Evolutionary conservation across 257 asterid genomes (phyloP), one percentile per base, ranked within the genome.

Genomic region (Solanum corneliomulleri): DNA sequence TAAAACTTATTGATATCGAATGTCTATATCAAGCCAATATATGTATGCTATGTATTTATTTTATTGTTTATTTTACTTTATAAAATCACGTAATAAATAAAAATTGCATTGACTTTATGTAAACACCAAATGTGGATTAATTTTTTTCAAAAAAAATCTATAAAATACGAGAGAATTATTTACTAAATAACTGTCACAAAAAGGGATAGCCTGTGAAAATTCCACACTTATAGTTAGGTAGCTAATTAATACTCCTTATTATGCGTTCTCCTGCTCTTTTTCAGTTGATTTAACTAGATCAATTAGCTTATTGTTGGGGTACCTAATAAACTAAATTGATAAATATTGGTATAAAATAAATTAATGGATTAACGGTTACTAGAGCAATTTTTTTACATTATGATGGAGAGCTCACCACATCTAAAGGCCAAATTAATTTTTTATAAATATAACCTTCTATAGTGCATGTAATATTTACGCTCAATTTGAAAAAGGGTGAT

Each of bases 341-440:
- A 44, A 77, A 77, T 77, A 25, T 77, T 7, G 84, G 9, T 35
- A 44, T 6, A 77, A 77, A 44, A 44, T 3, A 77, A 77, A 44
- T 7, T 44, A 44, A 25, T 25, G 62, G 84, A 77, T 14, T 25
- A 27, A 15, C 84, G 9, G 25, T 78, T 78, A 45, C 5, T 78
- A 80, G 42, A 78, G 42, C 11, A 27, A 37, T 42, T 15, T 15
- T 16, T 4, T n/a, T 44, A 7, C 39, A 78, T 45, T 27, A 16
- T 45, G 23, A 45, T 45, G 25, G 64, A 76, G 84, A 78, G 41
- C 64, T 44, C 62, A 77, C 83, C 83, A 77, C 37, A 42, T 62
- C 69, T 76, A 13, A n/a, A n/a, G 13, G 60, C 35, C 23, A 77
- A 25, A 44, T 25, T 25, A 8, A 14, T 77, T 44, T 77, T 44